phyloP scores from a whole-genome alignment of 129 eudicot genomes.

The Saposhnikovia divaricata region DNA sequence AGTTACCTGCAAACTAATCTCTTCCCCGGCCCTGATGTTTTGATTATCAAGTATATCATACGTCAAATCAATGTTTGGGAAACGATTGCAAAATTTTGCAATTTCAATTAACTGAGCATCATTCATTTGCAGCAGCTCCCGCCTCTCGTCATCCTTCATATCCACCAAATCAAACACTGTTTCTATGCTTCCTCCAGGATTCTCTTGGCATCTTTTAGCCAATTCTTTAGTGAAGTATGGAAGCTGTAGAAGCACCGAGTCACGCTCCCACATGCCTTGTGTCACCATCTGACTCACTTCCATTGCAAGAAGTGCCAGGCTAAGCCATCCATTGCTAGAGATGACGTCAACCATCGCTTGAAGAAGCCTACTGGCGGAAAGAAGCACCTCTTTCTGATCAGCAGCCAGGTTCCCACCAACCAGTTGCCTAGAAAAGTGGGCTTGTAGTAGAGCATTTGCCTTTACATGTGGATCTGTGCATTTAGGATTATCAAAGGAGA shows the following conservation, averaged over 20 bases:
- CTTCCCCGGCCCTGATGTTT: conserved; percentile 46
- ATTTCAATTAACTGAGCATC: conserved; percentile 69
- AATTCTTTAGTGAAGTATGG: conserved; percentile 85
- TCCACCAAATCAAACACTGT: conserved; percentile 70
- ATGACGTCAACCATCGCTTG: conserved; percentile 95
- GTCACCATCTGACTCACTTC: conserved; percentile 95
- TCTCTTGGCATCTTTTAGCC: conserved; percentile 69
- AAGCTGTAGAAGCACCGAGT: conserved; percentile 70
- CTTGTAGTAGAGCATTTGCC: conserved; percentile 72
- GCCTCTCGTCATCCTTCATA: conserved; percentile 79
- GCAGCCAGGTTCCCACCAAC: conserved; percentile 75
- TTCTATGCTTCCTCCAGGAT: conserved; percentile 64
- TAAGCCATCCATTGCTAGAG: conserved; percentile 92
- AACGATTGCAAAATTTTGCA: conserved; percentile 70
- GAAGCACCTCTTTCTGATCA: conserved; percentile 83
- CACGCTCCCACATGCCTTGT: conserved; percentile 95
- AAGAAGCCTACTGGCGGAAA: conserved; percentile 64
- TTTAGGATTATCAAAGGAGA: conserved; percentile 66
- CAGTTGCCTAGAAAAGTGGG: conserved; percentile 80
- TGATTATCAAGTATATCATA: conserved; percentile 56
- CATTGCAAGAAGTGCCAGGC: conserved; percentile 78
- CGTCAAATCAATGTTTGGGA: conserved; percentile 69
- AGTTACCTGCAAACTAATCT: conserved; percentile 49
- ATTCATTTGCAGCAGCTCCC: conserved; percentile 60
- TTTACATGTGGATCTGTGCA: conserved; percentile 74